phyloP scores from a whole-genome alignment of 192 early-diverging fungal species.

The Funneliformis geosporum region DNA sequence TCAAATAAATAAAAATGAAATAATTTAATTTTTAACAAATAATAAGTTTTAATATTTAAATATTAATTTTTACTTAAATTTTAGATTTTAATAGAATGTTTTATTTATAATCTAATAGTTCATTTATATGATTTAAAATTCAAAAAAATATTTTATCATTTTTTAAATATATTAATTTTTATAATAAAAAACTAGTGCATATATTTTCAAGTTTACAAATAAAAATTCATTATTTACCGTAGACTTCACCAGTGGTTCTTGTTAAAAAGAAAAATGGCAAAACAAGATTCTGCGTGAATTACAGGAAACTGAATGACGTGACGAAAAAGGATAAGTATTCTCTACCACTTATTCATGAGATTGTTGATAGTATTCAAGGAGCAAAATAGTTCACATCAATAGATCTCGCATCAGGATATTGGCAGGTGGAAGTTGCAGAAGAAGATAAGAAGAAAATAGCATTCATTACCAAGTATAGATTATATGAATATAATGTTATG shows the following conservation, averaged over 20 bases:
- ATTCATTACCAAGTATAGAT: conserved; percentile 34
- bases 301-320: conserved; percentile 42
- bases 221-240: too few species aligned
- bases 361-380: conserved; percentile 38
- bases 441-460: conserved; percentile 35
- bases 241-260: conserved; percentile 43
- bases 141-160: too few species aligned
- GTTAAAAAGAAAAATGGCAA: conserved; percentile 41
- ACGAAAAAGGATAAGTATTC: conserved; percentile 44
- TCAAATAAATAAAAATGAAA: too few species aligned
- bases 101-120: too few species aligned
- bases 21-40: too few species aligned
- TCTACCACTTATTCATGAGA: conserved; percentile 41
- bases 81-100: too few species aligned
- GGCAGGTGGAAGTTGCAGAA: conserved; percentile 15
- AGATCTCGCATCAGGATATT: conserved; percentile 23
- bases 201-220: too few species aligned
- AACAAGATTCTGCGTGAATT: conserved; percentile 43
- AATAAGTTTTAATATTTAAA: too few species aligned
- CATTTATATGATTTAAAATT: too few species aligned
- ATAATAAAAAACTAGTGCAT: too few species aligned
- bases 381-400: conserved; percentile 30
- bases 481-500: conserved; percentile 41
- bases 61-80: too few species aligned
- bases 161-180: too few species aligned